Base-by-base conservation (phyloP, 352 stramenopile genomes). In the Phytophthora citricola region DNA sequence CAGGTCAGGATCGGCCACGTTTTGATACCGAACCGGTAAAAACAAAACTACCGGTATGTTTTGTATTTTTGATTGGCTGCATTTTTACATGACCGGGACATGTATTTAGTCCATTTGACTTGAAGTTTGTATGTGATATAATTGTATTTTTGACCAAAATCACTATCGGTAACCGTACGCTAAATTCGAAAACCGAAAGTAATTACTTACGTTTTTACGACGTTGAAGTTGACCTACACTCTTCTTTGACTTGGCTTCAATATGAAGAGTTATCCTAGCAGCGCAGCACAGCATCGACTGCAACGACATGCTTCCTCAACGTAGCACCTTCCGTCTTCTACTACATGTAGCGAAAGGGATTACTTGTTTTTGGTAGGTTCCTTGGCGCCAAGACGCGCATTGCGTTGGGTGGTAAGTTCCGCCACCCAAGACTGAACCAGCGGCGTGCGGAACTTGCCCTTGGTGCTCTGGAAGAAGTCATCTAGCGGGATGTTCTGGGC, bases 391-490 rank as follows among this genome's bases (percentile, higher is more conserved):
- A 78, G 67, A 20, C 76, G 83, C 22, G 68, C 63, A 3, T 69
- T 52, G 40, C 87, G 84, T 54, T 94, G 81, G 36, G 64, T 68
- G 8, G 63, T 83, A 51, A 94, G 75, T 56, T 94, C 83, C 0
- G 73, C 43, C 7, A 78, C 87, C 87, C 87, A 94, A 14, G 84
- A 93, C 52, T 90, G 87, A 54, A 94, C 83, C 26, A 94, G 70
- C 20, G 83, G 84, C 65, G 87, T 94, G 61, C 79, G 79, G 68
- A 94, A 93, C 58, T 91, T 92, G 72, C 80, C 79, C 56, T 89
- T 76, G n/a, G 87, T 94, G 73, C 84, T 90, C 48, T 75, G 71
- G 71, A 94, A 94, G 58, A 94, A 94, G 53, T 93, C 83, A 39
- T 92, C 73, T 5, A 94, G 71, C 38, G 69, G 50, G 12, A 85